Evolutionary conservation across 495 filamentous ascomycete genomes (phyloP), one percentile per base, ranked within the genome.

Genomic region (Hypoxylon trugodes): DNA sequence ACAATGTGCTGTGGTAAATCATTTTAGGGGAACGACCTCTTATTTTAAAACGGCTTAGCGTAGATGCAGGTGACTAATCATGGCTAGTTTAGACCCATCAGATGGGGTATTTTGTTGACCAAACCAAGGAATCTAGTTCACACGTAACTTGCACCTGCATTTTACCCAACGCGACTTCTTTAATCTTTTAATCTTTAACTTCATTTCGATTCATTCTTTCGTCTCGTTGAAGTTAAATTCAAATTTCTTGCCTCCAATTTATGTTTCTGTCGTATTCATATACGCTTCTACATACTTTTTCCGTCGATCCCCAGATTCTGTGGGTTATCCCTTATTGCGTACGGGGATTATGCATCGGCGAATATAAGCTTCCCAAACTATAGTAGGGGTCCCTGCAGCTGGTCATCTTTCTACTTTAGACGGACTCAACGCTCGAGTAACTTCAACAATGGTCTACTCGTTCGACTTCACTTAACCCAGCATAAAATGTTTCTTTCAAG

Each of bases 401-500:
- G 25, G 49, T 60, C 43, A 49, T 53, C 40, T 49, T 64, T 53
- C 45, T 36, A 45, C 38, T 66, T 12, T n/a, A 47, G 45, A 43
- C 37, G 19, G 52, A 32, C 30, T 55, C 36, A 4, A 51, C 50
- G 6, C 41, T 28, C 33, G n/a, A 41, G 7, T 36, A 56, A 30
- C 8, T 19, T 38, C 24, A 33, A 40, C 50, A 16, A 66, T 66
- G 56, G 30, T 50, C 46, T 55, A 25, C 26, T 15, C n/a, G 4
- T 16, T 56, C 16, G 37, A 67, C 19, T 38, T 30, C 13, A 41
- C 38, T 42, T 61, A 26, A 47, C 41, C 46, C 50, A 32, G 57
- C 49, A 4, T 51, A 57, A 58, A 10, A 67, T 67, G 64, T 67
- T 67, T 41, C 64, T 67, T 42, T 61, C 64, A 18, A 35, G 52